Conservation (phyloP, 805 yeast genomes). For the Debaryomyces maramus region DNA sequence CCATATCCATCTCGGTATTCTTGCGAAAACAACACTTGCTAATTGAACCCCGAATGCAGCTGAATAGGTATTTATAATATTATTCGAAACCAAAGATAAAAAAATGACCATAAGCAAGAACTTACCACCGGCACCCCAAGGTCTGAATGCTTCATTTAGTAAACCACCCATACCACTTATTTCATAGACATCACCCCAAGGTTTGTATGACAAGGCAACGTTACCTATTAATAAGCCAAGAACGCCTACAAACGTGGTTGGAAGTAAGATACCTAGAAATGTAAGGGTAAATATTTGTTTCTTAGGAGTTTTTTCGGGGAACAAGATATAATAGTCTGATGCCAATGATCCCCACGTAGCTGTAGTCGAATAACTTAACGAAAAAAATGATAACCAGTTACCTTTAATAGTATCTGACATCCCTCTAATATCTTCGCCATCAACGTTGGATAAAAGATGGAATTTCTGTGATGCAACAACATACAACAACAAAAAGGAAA, state of each 20-base stretch:
- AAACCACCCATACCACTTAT: conserved; percentile 74
- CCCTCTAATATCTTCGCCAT: conserved; percentile 25
- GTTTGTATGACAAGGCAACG: conserved; percentile 55
- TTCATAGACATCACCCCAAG: conserved; percentile 60
- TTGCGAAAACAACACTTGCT: conserved; percentile 51
- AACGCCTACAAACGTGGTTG: conserved; percentile 74
- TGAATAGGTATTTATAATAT: conserved; percentile 77
- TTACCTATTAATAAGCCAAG: conserved; percentile 71
- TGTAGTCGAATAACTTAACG: conserved; percentile 73
- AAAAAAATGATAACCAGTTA: conserved; percentile 70
- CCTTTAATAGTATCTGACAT: conserved; percentile 53
- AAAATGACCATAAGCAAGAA: conserved; percentile 68
- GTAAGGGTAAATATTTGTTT: conserved; percentile 57
- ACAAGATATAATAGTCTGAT: conserved; percentile 77
- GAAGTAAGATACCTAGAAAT: conserved; percentile 63
- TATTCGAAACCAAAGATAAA: conserved; percentile 77
- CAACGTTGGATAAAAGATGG: conserved; percentile 26
- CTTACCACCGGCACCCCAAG: conserved; percentile 81
- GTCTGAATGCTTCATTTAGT: conserved; percentile 57
- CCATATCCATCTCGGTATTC: conserved; percentile 78
- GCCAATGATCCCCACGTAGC: conserved; percentile 90
- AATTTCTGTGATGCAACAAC: conserved; percentile 55
- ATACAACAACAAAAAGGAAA: conserved; percentile 68
- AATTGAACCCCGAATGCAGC: conserved; percentile 79
- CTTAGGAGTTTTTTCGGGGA: conserved; percentile 70